Conservation (phyloP, 768 basidiomycete genomes). For the Termitomyces sp. region DNA sequence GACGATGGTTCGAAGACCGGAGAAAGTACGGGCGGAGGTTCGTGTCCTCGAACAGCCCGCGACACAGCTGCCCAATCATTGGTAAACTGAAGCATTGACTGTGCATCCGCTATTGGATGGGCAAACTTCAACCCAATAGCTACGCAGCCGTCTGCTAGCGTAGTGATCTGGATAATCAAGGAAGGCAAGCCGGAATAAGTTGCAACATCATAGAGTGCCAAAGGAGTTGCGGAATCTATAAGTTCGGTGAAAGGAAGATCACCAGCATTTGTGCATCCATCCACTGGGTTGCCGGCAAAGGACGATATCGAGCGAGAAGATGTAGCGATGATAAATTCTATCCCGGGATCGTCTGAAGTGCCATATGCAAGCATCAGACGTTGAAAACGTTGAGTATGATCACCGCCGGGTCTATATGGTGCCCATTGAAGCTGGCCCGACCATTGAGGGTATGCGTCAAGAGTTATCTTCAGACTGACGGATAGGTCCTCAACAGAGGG, state of each 20-base stretch:
- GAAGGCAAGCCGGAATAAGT: conserved; percentile 23
- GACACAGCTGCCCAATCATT: conserved; percentile 31
- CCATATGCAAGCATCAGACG: conserved; percentile 26
- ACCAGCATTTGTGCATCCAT: conserved; percentile 12
- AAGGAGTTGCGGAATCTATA: conserved; percentile 18
- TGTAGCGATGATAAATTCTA: conserved; percentile 23
- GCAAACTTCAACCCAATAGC: conserved; percentile 28
- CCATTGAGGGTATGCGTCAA: conserved; percentile 29
- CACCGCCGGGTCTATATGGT: conserved; percentile 10
- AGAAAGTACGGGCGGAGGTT: conserved; percentile 9
- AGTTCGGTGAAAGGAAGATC: conserved; percentile 9
- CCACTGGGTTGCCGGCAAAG: conserved; percentile 11
- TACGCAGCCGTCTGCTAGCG: conserved; percentile 24
- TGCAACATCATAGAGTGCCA: conserved; percentile 20
- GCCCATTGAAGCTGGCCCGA: conserved; percentile 25
- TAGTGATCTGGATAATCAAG: conserved; percentile 31
- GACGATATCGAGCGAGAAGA: conserved; percentile 10
- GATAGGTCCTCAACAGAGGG: conserved; percentile 7
- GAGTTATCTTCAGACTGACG: conserved; percentile 15
- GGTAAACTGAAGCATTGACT: conserved; percentile 28
- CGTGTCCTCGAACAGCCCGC: conserved; percentile 14
- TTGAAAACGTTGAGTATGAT: conserved; percentile 23
- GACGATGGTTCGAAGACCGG: conserved; percentile 27
- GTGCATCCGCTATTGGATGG: conserved; percentile 34
- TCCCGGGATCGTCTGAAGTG: conserved; percentile 22